These are phyloP conservation scores for Macroventuria anomochaeta DNA, from an alignment of 2,329 filamentous ascomycete genomes.

Conservation along the genomic window DNA sequence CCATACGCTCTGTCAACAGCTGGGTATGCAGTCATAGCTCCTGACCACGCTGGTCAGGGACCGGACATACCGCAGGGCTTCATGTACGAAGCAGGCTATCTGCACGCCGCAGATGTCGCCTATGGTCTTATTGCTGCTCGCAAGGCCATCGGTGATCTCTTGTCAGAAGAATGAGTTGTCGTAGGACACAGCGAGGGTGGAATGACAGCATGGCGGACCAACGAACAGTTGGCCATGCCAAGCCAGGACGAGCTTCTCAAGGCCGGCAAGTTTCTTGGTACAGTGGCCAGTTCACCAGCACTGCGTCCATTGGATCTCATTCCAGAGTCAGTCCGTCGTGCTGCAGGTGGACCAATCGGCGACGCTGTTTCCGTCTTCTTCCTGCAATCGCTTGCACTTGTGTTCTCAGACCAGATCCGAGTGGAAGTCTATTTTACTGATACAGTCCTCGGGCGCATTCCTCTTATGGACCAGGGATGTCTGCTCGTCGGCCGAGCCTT, in stretches of 20 bases:
- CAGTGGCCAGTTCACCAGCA: slow-evolving; percentile 31
- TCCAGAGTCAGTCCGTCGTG: slow-evolving; percentile 28
- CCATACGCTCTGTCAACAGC: slow-evolving; percentile 24
- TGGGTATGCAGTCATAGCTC: slow-evolving; percentile 31
- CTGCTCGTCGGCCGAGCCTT: slow-evolving; percentile 20
- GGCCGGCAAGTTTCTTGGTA: slow-evolving; percentile 29
- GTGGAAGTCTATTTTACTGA: slow-evolving; percentile 29
- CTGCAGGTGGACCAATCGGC: slow-evolving; percentile 26
- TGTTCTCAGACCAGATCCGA: slow-evolving; percentile 20
- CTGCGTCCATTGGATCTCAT: slow-evolving; percentile 31
- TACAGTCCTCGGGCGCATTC: slow-evolving; percentile 20
- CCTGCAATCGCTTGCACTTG: slow-evolving; percentile 22
- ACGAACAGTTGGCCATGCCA: slow-evolving; percentile 31
- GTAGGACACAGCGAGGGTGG: slow-evolving; percentile 33
- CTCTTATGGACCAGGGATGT: slow-evolving; percentile 27
- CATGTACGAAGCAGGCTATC: slow-evolving; percentile 30
- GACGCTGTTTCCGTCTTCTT: slow-evolving; percentile 31
- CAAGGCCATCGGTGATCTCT: slow-evolving; percentile 22
- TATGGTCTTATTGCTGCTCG: slow-evolving; percentile 29
- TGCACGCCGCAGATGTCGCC: slow-evolving; percentile 30
- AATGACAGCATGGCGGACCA: slow-evolving; percentile 32
- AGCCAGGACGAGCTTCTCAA: slow-evolving; percentile 23
- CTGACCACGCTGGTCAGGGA: slow-evolving; percentile 30
- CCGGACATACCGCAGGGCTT: slow-evolving; percentile 30
- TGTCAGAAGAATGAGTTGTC: slow-evolving; percentile 29